Base-by-base conservation (phyloP, 495 filamentous ascomycete species). In the Aspergillus bridgeri region DNA sequence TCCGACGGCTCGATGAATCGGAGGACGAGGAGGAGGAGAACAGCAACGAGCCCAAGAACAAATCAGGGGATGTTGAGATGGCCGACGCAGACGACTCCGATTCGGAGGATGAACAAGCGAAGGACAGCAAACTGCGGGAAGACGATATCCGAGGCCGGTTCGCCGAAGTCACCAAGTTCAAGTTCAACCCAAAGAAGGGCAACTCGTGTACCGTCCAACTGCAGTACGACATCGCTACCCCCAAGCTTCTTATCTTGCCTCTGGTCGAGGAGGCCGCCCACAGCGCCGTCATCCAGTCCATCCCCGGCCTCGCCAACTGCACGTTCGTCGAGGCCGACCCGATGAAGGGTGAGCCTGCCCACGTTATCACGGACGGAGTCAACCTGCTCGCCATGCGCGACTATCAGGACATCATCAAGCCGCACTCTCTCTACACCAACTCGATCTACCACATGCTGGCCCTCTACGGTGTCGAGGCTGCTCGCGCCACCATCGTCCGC, bases 391-490 rank as follows among this genome's bases (percentile, higher is more conserved):
- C 92, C 25, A 96, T 97, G 81, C 91, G 95, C 63, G 87, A 89
- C 54, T 92, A 90, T 67, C 82, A 87, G 60, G 85, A 91, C 53
- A 85, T 87, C 72, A 88, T 98, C 78, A 87, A 98, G 71, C 88
- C 91, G 1, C 86, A 97, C 73, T 82, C 78, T 13, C 84, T 96
- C 65, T 86, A 87, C 75, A 96, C 94, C 52, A 99, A 99, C 76
- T 91, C 94, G 60, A 91, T 97, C 66, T 83, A 85, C 51, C 83
- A 90, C 56, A 89, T 96, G 75, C 83, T 96, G 23, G 75, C 79
- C 20, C 79, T 86, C 43, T 99, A 97, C 75, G 94, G 94, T 64
- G 91, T 99, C 19, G 94, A 99, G 75, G 95, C 95, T 8, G 89
- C 87, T 46, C 89, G 94, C 5, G 83, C 81, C 52, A 87, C 85